Base-by-base conservation (phyloP, 2,329 filamentous ascomycete genomes). In the Ophiocordyceps robertsii region DNA sequence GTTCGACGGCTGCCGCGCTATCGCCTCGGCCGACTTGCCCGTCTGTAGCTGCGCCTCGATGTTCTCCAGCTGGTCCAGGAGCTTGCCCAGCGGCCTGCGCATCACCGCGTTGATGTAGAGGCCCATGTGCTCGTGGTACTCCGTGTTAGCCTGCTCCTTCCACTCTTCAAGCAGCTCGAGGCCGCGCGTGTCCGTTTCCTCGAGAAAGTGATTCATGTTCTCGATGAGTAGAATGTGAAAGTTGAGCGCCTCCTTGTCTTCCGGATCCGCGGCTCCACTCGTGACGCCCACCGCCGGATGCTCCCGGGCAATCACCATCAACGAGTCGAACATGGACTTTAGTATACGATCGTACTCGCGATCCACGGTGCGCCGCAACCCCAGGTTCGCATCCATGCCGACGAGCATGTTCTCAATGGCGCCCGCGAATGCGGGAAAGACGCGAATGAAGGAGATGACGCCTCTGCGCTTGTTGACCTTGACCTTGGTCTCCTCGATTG, bases 401-500 rank as follows among this genome's bases (percentile, higher is more conserved):
- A 72, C 65, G 38, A 95, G 72, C 77, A 93, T 89, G 55, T 82
- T 88, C 63, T 95, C 89, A 2, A 95, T 76, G 0, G 84, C 80
- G 1, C 76, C 64, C n/a, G 80, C 80, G 63, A 95, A 95, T 45
- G 81, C 70, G 0, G 90, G 92, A 68, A 96, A 96, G 35, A 90
- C 82, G 49, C 86, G 84, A 68, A 96, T 90, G 61, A 96, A 96
- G 14, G 82, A 81, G 53, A 96, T 95, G 44, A 98, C 86, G 11
- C 92, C 90, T 66, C 93, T 95, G 51, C 92, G 83, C 70, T 96
- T 96, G 70, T 95, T 95, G 64, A 95, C 88, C 69, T 95, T 95
- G 60, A 98, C 90, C 64, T 96, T 96, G 33, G 89, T 96, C 47
- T 96, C 92, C 63, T 96, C 92, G 49, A 96, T 95, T 6, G 88